A percentile compares a stretch with the other conserved stretches of the same genome.
Evolutionary conservation across 305 asterid species (phyloP).

Genomic region (Fraxinus velutina): DNA sequence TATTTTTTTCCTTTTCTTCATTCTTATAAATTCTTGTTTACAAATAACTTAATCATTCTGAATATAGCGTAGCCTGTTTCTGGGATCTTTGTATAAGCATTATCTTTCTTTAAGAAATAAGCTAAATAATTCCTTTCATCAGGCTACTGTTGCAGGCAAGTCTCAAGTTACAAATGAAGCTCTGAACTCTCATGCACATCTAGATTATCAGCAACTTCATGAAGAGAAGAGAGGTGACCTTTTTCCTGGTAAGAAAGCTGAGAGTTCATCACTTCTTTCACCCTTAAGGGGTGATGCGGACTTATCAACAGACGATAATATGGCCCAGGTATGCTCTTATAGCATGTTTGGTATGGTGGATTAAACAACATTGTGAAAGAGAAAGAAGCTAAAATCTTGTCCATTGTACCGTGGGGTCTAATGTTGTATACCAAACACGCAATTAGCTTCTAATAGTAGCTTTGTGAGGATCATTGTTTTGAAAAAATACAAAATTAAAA

Average conservation of each 20-base stretch:
- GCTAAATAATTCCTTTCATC: constrained; percentile 12
- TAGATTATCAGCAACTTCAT: constrained; percentile 24
- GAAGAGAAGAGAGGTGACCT: constrained; percentile 24
- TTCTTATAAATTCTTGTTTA: constrained; percentile 8
- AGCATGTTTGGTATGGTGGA: neutral
- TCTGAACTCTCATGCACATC: constrained; percentile 23
- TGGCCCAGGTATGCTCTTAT: constrained; percentile 55
- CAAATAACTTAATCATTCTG: neutral
- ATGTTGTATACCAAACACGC: neutral
- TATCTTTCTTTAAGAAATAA: neutral
- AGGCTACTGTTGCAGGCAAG: constrained; percentile 40
- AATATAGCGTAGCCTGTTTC: neutral
- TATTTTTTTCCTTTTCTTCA: neutral
- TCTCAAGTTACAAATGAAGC: constrained; percentile 32
- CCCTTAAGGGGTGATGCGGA: constrained; percentile 39
- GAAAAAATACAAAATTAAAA: neutral
- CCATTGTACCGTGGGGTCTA: neutral
- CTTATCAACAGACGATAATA: constrained; percentile 45
- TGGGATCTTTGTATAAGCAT: constrained; percentile 5
- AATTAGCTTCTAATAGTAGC: constrained; percentile 1
- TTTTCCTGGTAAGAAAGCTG: constrained; percentile 39
- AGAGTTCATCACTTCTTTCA: constrained; percentile 28
- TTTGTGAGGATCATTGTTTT: neutral
- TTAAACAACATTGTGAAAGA: neutral
- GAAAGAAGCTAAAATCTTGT: neutral